phyloP scores from a whole-genome alignment of 1,284 basidiomycete species.

The Irpex rosettiformis region DNA sequence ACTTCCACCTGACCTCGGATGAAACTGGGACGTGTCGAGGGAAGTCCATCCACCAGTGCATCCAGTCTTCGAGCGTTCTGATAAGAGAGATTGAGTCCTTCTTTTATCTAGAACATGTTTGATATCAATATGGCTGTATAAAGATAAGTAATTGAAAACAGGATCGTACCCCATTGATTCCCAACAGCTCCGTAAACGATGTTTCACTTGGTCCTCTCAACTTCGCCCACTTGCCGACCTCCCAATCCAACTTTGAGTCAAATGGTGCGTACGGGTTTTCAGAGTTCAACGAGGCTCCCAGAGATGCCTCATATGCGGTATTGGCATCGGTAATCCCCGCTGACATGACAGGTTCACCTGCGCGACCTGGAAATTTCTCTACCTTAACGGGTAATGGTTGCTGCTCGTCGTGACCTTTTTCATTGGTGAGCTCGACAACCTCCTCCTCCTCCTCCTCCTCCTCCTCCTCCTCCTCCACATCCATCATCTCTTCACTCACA shows the following conservation, averaged over 20 bases:
- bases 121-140: not conserved
- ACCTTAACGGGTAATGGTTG: not conserved
- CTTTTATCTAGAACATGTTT: constrained; percentile 19
- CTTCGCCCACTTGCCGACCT: constrained; percentile 20
- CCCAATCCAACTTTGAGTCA: constrained; percentile 14
- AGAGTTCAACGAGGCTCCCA: not conserved
- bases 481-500: not conserved
- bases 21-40: constrained; percentile 25
- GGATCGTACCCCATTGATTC: constrained; percentile 17
- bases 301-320: not conserved
- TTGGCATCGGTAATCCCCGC: not conserved
- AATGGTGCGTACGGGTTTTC: constrained; percentile 15
- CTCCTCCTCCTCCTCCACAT: not conserved
- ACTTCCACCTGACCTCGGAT: constrained; percentile 18
- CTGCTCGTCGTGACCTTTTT: not conserved
- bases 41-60: constrained; percentile 28
- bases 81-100: constrained; percentile 27
- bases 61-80: constrained; percentile 28
- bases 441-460: not conserved
- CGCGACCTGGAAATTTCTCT: not conserved
- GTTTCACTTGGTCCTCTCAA: constrained; percentile 15
- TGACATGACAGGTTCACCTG: not conserved
- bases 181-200: constrained; percentile 17
- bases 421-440: not conserved
- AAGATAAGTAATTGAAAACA: not conserved